Base-by-base conservation (phyloP, 2,329 filamentous ascomycete genomes). In the Periconia macrospinosa region DNA sequence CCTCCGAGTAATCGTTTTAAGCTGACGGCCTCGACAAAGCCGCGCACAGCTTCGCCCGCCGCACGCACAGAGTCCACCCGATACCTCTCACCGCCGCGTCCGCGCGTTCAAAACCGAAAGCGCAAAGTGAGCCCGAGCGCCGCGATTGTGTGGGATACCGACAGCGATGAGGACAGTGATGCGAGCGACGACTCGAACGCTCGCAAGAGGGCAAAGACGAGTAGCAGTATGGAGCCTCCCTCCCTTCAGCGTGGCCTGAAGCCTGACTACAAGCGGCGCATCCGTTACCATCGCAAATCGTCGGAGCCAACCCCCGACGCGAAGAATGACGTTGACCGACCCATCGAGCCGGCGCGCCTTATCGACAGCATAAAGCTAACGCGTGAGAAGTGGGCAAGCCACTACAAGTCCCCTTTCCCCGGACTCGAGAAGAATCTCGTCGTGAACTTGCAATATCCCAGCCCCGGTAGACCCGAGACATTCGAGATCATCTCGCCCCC, bases 381-480 rank as follows among this genome's bases (percentile, higher is more conserved):
- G 13, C 66, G 69, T 27, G 75, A 73, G n/a, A 67, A 65, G 8
- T 66, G 66, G 43, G 69, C 65, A 11, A 72, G 70, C 49, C 80
- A 81, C 58, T 86, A 80, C 68, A 80, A 77, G 57, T 76, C 78
- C 23, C 81, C 79, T 20, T 83, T 81, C 62, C 76, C 76, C 13
- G 76, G 73, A 41, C 71, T 71, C 44, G 35, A 30, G 17, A 74
- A 76, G 45, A 72, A 78, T 18, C 67, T 72, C 27, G 73, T 78
- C 11, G 83, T 95, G 54, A 79, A 87, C 67, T 77, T 97, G 62
- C 90, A 94, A 72, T 97, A 97, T 73, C 93, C 94, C 10, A 92
- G 90, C 71, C 79, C 81, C 57, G 83, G 85, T 52, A 81, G 81
- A 47, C 83, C 83, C 49, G 90, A 94, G 75, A 85, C 81, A 14